phyloP scores from a whole-genome alignment of 2,329 filamentous ascomycete genomes.

The Daldinia sp. region DNA sequence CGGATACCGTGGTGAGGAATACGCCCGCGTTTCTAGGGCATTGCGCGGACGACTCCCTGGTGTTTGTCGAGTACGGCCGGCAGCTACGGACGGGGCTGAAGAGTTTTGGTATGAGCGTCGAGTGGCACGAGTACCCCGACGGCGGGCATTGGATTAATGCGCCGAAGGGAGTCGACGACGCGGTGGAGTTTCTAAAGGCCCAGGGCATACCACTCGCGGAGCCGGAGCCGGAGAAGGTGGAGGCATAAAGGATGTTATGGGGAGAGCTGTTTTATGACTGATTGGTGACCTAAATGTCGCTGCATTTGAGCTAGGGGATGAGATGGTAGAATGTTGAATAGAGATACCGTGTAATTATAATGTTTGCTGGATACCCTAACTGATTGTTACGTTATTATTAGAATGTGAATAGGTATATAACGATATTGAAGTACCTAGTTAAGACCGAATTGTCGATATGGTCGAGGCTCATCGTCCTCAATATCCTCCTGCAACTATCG shows the following conservation, averaged over 20 bases:
- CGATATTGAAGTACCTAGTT: too few relatives aligned
- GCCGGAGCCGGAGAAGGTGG: background rate
- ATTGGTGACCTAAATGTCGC: background rate
- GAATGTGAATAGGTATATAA: too few relatives aligned
- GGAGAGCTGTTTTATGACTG: background rate
- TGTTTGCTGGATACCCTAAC: background rate
- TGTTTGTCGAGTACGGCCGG: constrained; percentile 51
- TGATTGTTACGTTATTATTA: background rate
- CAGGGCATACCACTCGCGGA: constrained; percentile 30
- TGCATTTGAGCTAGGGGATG: background rate
- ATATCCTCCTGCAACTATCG: too few relatives aligned
- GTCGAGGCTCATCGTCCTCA: too few relatives aligned
- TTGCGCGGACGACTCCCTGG: constrained; percentile 53
- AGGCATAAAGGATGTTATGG: background rate
- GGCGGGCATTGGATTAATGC: constrained; percentile 57
- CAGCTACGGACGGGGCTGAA: constrained; percentile 48
- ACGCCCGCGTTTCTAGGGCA: constrained; percentile 58
- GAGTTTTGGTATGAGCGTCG: constrained; percentile 50
- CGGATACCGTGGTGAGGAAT: constrained; percentile 47
- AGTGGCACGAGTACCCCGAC: constrained; percentile 52
- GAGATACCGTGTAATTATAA: background rate
- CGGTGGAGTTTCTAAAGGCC: constrained; percentile 46
- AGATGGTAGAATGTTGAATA: background rate
- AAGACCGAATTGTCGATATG: too few relatives aligned
- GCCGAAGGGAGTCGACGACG: constrained; percentile 54